Evolutionary conservation across 805 yeast species (phyloP).

Genomic region (Myxozyma geophila): DNA sequence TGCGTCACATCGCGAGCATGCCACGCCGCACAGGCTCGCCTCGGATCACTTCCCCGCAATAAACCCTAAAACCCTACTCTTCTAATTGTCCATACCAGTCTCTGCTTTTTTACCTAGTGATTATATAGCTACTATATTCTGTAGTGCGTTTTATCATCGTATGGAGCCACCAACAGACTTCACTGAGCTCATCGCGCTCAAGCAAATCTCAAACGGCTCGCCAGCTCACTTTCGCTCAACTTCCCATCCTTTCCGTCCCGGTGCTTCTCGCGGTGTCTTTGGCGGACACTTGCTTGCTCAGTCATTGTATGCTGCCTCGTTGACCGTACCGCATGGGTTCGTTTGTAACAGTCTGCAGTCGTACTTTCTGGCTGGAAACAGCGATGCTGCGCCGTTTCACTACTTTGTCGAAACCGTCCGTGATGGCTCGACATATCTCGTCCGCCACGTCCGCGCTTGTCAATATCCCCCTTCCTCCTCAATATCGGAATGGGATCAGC

Average conservation of each 20-base stretch:
- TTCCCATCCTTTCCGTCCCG: slow-evolving; percentile 15
- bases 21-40: no score
- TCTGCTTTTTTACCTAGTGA: no score
- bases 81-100: no score
- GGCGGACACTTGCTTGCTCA: slow-evolving; percentile 33
- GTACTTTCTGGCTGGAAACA: slow-evolving; percentile 15
- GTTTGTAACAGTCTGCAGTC: slow-evolving; percentile 20
- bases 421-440: slow-evolving; percentile 16
- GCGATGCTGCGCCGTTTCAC: slow-evolving; percentile 17
- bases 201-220: not conserved
- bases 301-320: slow-evolving; percentile 21
- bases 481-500: no score
- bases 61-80: not conserved
- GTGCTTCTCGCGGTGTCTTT: slow-evolving; percentile 18
- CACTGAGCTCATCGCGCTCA: slow-evolving; percentile 17
- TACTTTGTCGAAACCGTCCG: slow-evolving; percentile 19
- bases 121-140: no score
- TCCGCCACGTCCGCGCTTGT: slow-evolving; percentile 16
- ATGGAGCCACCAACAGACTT: slow-evolving; percentile 20
- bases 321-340: slow-evolving; percentile 3
- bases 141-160: no score
- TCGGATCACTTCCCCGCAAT: not conserved
- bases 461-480: slow-evolving; percentile 2
- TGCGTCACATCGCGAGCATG: no score
- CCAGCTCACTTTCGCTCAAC: slow-evolving; percentile 7